Evolutionary conservation across 73 alveolate species (phyloP).

Genomic region (Tetrahymena borealis): DNA sequence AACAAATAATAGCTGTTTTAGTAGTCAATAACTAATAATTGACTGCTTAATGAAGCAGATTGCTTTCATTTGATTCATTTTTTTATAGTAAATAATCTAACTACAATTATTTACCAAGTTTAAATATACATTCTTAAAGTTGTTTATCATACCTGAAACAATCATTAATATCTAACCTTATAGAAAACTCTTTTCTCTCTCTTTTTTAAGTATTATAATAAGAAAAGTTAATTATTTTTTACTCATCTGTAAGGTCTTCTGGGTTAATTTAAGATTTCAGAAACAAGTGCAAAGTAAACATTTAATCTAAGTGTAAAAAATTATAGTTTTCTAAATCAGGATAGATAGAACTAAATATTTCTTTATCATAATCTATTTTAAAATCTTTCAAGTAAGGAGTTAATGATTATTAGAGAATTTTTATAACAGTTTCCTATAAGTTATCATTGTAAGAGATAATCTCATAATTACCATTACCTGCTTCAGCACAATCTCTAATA

Average conservation of each 20-base stretch:
- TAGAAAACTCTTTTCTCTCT: not conserved
- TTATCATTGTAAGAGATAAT: constrained; percentile 42
- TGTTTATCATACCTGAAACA: not conserved
- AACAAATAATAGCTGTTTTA: not conserved
- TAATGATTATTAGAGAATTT: constrained; percentile 34
- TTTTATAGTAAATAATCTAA: not conserved
- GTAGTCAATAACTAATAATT: not conserved
- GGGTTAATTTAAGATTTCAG: not conserved
- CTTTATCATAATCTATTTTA: not conserved
- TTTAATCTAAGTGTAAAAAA: not conserved
- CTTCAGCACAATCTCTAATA: constrained; percentile 47
- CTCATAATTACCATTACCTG: constrained; percentile 52
- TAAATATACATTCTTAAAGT: not conserved
- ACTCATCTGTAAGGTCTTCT: not conserved
- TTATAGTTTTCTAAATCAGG: not conserved
- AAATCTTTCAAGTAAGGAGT: constrained; percentile 33
- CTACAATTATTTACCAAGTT: not conserved
- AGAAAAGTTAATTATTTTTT: not conserved
- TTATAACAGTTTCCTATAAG: constrained; percentile 35
- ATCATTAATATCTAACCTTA: not conserved
- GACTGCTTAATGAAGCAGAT: not conserved
- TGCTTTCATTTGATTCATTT: not conserved
- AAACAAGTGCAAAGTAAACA: not conserved
- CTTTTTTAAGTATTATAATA: not conserved
- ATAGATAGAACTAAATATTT: not conserved